These are phyloP conservation scores for Coniochaeta prunicola DNA, from an alignment of 2,329 filamentous ascomycete genomes.

Conservation along the genomic window DNA sequence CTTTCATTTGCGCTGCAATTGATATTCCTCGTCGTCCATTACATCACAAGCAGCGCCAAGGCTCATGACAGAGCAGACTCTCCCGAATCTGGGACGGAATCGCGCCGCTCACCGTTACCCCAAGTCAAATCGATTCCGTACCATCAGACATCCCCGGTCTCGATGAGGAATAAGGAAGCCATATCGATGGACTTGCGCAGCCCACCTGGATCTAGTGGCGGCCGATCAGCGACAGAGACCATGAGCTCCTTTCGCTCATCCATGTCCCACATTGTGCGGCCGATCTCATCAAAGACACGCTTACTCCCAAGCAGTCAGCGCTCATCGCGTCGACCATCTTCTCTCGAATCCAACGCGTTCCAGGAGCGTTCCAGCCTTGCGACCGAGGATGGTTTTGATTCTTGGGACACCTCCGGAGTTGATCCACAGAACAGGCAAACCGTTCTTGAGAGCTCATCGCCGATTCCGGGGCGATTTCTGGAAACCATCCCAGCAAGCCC, in stretches of 20 bases:
- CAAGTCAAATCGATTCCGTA: constrained; percentile 49
- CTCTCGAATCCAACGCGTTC: constrained; percentile 36
- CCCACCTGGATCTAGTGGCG: constrained; percentile 33
- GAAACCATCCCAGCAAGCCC: constrained; percentile 67
- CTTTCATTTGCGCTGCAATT: constrained; percentile 39
- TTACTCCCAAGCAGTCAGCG: constrained; percentile 34
- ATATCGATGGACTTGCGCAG: constrained; percentile 25
- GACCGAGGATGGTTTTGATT: constrained; percentile 62
- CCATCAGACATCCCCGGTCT: constrained; percentile 31
- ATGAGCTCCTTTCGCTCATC: constrained; percentile 41
- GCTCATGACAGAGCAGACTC: constrained; percentile 16
- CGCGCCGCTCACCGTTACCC: constrained; percentile 19
- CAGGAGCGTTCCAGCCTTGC: constrained; percentile 24
- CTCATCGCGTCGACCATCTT: constrained; percentile 31
- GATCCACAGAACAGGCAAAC: constrained; percentile 55
- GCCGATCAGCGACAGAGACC: constrained; percentile 36
- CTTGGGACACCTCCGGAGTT: constrained; percentile 66
- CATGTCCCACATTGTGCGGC: constrained; percentile 40
- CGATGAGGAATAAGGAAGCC: constrained; percentile 22
- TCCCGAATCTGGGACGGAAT: constrained; percentile 24
- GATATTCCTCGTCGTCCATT: constrained; percentile 38
- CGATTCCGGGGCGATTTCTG: constrained; percentile 43
- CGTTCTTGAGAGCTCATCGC: constrained; percentile 42
- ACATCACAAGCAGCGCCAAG: constrained; percentile 28
- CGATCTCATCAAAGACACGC: constrained; percentile 49